A percentile compares a stretch with the other conserved stretches of the same genome.
phyloP scores from a whole-genome alignment of 306 rosid genomes.

The Begonia peltatifolia region DNA sequence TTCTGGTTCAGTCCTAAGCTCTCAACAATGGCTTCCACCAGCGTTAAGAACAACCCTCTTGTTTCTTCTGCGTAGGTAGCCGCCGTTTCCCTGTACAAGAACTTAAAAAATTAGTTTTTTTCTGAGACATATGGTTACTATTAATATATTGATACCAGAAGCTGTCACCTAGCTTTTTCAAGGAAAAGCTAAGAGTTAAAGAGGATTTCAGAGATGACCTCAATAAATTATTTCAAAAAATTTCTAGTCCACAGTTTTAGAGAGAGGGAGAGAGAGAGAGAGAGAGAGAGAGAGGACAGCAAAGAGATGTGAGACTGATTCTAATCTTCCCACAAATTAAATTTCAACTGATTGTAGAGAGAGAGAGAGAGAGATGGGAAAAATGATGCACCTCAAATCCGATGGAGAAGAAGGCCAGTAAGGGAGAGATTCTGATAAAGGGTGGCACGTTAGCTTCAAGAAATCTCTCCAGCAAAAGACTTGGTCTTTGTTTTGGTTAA shows the following conservation, averaged over 20 bases:
- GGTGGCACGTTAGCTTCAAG: conserved; percentile 19
- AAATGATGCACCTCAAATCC: conserved; percentile 7
- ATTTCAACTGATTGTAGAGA: too few relatives aligned
- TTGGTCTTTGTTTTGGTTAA: conserved; percentile 15
- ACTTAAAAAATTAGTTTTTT: not conserved
- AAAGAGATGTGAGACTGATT: not conserved
- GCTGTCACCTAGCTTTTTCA: too few relatives aligned
- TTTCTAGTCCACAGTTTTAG: not conserved
- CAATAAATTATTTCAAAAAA: not conserved
- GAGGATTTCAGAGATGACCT: not conserved
- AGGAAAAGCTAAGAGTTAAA: too few relatives aligned
- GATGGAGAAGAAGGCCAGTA: conserved; percentile 20
- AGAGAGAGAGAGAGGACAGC: not conserved
- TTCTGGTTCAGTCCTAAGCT: conserved; percentile 19
- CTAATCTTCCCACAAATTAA: too few relatives aligned
- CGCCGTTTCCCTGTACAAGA: conserved; percentile 28
- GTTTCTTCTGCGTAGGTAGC: conserved; percentile 57
- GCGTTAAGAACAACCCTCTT: conserved; percentile 31
- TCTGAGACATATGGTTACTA: not conserved
- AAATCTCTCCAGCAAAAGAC: conserved; percentile 26
- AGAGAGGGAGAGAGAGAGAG: not conserved
- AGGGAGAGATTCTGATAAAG: conserved; percentile 12
- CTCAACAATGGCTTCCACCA: conserved; percentile 50
- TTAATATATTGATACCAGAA: not conserved
- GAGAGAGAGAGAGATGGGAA: not conserved